phyloP scores from a whole-genome alignment of 768 basidiomycete genomes.

The Psilocybe cyanescens region DNA sequence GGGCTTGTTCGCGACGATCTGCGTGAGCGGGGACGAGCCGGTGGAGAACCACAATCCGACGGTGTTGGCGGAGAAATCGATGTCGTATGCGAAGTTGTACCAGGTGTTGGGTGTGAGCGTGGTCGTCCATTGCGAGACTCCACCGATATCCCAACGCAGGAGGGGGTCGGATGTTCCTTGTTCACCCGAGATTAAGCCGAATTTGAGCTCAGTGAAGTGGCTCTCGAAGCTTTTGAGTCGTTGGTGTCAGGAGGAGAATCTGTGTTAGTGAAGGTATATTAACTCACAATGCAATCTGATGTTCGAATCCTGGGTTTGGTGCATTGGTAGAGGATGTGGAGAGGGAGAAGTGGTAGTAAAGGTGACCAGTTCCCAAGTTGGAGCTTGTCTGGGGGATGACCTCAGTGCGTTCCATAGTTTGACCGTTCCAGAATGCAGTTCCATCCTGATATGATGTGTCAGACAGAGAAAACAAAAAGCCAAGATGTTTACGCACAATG shows the following conservation, averaged over 20 bases:
- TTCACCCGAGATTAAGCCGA: conserved; percentile 22
- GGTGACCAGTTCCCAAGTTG: conserved; percentile 24
- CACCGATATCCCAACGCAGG: conserved; percentile 23
- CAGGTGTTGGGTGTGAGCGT: conserved; percentile 24
- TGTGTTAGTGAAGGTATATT: neutral
- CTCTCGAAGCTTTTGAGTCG: conserved; percentile 20
- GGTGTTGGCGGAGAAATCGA: conserved; percentile 21
- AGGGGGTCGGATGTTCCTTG: conserved; percentile 20
- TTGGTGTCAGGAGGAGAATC: neutral
- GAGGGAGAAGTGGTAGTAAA: conserved; percentile 25
- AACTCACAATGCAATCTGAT: conserved; percentile 24
- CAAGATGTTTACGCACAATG: conserved; percentile 9
- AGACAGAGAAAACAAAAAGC: neutral
- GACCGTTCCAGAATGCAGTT: conserved; percentile 25
- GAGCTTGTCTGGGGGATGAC: conserved; percentile 22
- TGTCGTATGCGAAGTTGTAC: conserved; percentile 26
- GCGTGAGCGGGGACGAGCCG: conserved; percentile 18
- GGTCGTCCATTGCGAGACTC: conserved; percentile 23
- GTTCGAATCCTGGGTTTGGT: conserved; percentile 23
- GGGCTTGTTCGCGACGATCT: conserved; percentile 18
- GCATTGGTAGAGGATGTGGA: conserved; percentile 20
- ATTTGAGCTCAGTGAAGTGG: conserved; percentile 24
- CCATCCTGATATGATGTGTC: conserved; percentile 12
- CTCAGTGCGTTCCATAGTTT: conserved; percentile 25
- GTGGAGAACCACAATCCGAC: conserved; percentile 24